These are phyloP conservation scores for Elongisporangium undulatum DNA, from an alignment of 352 stramenopile species.

Conservation along the genomic window DNA sequence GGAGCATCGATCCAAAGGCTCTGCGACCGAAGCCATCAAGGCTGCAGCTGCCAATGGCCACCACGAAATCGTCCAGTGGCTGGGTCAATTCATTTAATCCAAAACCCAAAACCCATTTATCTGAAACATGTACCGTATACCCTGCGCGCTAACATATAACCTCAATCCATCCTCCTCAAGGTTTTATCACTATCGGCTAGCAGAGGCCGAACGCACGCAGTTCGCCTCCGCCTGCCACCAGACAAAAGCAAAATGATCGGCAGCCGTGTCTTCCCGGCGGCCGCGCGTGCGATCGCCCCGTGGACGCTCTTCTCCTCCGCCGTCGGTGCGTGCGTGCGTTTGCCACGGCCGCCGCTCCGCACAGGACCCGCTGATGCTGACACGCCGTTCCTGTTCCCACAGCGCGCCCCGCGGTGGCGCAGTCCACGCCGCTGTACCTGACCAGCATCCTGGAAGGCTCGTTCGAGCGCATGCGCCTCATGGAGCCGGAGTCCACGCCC, in stretches of 20 bases:
- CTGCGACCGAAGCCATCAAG: no score
- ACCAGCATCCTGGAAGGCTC: constrained; percentile 13
- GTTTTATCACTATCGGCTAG: no score
- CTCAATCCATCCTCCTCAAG: no score
- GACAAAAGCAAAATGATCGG: constrained; percentile 13
- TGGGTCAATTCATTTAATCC: no score
- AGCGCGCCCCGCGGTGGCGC: constrained; percentile 3
- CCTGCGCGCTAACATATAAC: no score
- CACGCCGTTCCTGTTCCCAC: neutral
- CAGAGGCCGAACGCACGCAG: no score
- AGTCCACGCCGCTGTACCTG: constrained; percentile 1
- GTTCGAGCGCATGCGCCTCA: constrained; percentile 38
- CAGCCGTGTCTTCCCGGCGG: constrained; percentile 12
- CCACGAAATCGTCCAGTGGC: no score
- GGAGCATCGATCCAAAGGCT: constrained; percentile 16
- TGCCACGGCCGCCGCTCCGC: no score
- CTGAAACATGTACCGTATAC: no score
- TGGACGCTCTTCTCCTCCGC: constrained; percentile 26
- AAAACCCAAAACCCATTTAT: no score
- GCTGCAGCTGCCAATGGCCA: no score
- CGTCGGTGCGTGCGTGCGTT: constrained; percentile 8
- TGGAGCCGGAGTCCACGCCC: constrained; percentile 39
- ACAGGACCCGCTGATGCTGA: no score
- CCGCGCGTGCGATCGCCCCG: constrained; percentile 31
- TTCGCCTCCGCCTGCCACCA: neutral